Conservation (phyloP, 179 eudicot genomes). For the Corrigiola litoralis region DNA sequence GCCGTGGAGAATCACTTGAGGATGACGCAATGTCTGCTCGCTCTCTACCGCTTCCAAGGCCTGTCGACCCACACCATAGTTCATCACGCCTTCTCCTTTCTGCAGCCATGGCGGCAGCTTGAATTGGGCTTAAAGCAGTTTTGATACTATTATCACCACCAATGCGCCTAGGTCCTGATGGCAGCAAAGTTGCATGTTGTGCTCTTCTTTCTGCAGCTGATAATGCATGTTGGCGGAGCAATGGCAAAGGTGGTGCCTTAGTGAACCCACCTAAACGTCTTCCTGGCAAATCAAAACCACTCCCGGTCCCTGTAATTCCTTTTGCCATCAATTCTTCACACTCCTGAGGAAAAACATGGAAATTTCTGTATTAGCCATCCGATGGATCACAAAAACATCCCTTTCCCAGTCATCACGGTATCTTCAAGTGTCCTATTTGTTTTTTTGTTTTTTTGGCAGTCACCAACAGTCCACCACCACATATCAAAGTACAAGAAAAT, state of each 20-base stretch:
- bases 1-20: slow-evolving; percentile 23
- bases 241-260: slow-evolving; percentile 48
- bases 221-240: slow-evolving; percentile 50
- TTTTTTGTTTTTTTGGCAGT: too few relatives aligned
- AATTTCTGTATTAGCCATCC: neutral
- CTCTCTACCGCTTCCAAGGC: neutral
- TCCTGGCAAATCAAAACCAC: slow-evolving; percentile 67
- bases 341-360: slow-evolving; percentile 42
- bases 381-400: neutral
- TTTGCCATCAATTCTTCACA: slow-evolving; percentile 65
- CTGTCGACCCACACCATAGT: slow-evolving; percentile 67
- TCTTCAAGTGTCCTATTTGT: too few relatives aligned
- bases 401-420: neutral
- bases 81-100: slow-evolving; percentile 82
- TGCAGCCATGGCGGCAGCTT: slow-evolving; percentile 96
- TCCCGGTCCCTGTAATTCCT: slow-evolving; percentile 70
- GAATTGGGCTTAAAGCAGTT: slow-evolving; percentile 66
- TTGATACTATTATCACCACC: slow-evolving; percentile 75
- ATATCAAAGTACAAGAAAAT: too few relatives aligned
- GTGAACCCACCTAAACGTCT: slow-evolving; percentile 71
- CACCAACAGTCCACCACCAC: too few relatives aligned
- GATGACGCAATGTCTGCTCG: slow-evolving; percentile 19
- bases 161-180: slow-evolving; percentile 62
- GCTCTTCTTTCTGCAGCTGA: slow-evolving; percentile 68
- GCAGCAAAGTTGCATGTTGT: slow-evolving; percentile 41